Evolutionary conservation across 345 rosid species (phyloP).

Genomic region (Kernera saxatilis): DNA sequence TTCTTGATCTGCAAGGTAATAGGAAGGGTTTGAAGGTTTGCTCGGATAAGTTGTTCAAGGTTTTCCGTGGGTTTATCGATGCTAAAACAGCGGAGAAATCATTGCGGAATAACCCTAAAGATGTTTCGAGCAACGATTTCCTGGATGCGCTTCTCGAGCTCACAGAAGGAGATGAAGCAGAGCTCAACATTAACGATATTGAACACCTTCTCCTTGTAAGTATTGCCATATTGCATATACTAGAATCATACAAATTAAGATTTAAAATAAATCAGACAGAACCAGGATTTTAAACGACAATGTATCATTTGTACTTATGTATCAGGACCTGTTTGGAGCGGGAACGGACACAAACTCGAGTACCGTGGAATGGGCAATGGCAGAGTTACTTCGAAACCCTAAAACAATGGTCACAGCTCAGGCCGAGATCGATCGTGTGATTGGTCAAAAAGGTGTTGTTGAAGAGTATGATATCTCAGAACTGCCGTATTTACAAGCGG

Average conservation of each 20-base stretch:
- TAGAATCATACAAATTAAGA: not conserved
- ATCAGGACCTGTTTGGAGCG: conserved; percentile 37
- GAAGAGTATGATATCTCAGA: conserved; percentile 31
- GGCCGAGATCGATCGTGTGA: conserved; percentile 24
- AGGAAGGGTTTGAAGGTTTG: not conserved
- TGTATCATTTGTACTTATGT: not conserved
- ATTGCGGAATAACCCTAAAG: not conserved
- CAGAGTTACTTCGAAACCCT: conserved; percentile 27
- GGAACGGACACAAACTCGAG: conserved; percentile 42
- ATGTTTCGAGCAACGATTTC: conserved; percentile 22
- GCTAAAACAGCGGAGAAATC: not conserved
- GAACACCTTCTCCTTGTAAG: conserved; percentile 35
- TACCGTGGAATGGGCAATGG: conserved; percentile 35
- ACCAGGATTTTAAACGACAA: not conserved
- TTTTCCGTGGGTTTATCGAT: conserved; percentile 29
- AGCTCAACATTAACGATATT: conserved; percentile 16
- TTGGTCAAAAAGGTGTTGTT: conserved; percentile 22
- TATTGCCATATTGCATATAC: not conserved
- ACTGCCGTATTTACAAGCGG: conserved; percentile 35
- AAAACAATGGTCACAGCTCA: conserved; percentile 13
- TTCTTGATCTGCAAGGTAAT: conserved; percentile 42
- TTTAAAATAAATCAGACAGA: not conserved
- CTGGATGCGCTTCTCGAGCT: conserved; percentile 30
- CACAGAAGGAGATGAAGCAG: conserved; percentile 19
- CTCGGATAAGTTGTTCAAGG: conserved; percentile 10